Evolutionary conservation across 208 protist species (phyloP).

Genomic region (Trypanosoma caninum): DNA sequence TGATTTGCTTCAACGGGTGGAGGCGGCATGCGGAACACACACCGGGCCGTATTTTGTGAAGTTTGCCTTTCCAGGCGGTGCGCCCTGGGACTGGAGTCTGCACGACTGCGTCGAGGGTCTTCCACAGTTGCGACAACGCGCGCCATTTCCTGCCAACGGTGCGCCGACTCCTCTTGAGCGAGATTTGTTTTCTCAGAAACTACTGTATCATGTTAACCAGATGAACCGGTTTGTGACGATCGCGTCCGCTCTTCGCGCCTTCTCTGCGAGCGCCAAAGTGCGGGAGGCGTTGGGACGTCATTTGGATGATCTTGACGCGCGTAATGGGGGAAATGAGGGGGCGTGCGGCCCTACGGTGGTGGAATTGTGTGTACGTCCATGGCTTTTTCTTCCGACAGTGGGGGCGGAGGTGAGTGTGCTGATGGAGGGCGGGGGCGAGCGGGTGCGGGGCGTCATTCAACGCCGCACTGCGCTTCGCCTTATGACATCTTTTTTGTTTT

Average conservation of each 20-base stretch:
- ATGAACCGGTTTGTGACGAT: constrained; percentile 54
- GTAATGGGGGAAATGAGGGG: constrained; percentile 1
- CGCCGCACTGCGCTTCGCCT: constrained; percentile 63
- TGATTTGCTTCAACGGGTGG: constrained; percentile 17
- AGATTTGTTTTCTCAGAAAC: constrained; percentile 59
- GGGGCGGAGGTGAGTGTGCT: constrained; percentile 63
- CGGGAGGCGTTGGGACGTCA: constrained; percentile 27
- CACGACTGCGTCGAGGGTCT: constrained; percentile 38
- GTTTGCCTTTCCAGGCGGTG: constrained; percentile 62
- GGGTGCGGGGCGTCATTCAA: constrained; percentile 61
- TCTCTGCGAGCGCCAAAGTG: constrained; percentile 40
- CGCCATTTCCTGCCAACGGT: constrained; percentile 70
- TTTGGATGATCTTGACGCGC: not conserved
- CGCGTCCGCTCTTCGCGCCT: constrained; percentile 44
- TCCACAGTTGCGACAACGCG: constrained; percentile 32
- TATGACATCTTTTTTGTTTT: constrained; percentile 66
- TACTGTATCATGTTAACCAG: constrained; percentile 76
- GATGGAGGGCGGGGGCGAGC: constrained; percentile 48
- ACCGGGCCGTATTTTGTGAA: constrained; percentile 49
- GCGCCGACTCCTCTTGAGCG: constrained; percentile 81
- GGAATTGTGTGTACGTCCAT: constrained; percentile 57
- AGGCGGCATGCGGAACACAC: constrained; percentile 10
- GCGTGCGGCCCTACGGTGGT: constrained; percentile 6
- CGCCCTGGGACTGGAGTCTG: constrained; percentile 84
- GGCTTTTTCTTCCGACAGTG: constrained; percentile 76